phyloP scores from a whole-genome alignment of 345 rosid species.

The Combretum micranthum region DNA sequence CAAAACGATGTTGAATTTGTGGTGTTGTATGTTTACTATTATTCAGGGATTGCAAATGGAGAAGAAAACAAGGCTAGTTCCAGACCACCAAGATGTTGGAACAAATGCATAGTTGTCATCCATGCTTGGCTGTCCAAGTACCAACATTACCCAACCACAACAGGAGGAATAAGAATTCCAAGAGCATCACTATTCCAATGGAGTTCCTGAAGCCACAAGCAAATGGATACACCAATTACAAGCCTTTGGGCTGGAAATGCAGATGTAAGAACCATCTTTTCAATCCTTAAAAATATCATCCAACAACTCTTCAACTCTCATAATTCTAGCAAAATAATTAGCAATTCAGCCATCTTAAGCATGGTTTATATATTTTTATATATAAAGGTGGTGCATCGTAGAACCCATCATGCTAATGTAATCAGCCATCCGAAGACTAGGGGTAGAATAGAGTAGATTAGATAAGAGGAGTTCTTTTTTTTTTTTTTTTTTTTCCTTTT shows the following conservation, averaged over 20 bases:
- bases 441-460: too few species aligned
- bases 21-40: neutral
- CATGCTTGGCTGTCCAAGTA: constrained; percentile 85
- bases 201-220: constrained; percentile 27
- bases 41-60: constrained; percentile 38
- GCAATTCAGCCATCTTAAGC: too few species aligned
- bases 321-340: too few species aligned
- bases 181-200: neutral
- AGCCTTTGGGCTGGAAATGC: constrained; percentile 95
- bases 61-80: constrained; percentile 75
- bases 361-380: too few species aligned
- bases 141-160: constrained; percentile 38
- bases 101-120: constrained; percentile 76
- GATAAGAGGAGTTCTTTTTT: too few species aligned
- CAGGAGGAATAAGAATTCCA: constrained; percentile 6
- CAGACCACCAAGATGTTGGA: constrained; percentile 85
- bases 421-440: too few species aligned
- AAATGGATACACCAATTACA: constrained; percentile 70
- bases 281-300: constrained; percentile 32
- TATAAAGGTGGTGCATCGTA: too few species aligned
- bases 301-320: too few species aligned
- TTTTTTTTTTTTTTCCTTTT: too few species aligned
- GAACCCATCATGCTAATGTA: too few species aligned
- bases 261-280: constrained; percentile 60
- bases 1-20: neutral